phyloP scores from a whole-genome alignment of 208 protist genomes.

The Crithidia expoeki region DNA sequence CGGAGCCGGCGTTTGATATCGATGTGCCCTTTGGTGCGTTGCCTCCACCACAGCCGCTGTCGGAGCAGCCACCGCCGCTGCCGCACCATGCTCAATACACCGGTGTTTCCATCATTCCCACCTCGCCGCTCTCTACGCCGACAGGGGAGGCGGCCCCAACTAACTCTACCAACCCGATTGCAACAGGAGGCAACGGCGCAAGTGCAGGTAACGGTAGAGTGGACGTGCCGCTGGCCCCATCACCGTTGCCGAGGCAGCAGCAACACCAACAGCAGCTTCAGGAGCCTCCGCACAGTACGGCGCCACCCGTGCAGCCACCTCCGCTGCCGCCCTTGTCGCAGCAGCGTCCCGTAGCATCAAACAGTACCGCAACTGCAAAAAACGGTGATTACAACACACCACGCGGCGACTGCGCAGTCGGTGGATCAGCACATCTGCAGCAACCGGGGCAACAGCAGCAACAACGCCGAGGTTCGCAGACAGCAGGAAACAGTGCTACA shows the following conservation, averaged over 20 bases:
- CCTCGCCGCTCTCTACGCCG: not conserved
- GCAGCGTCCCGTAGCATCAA: not conserved
- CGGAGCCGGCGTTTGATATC: not conserved
- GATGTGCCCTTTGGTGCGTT: not conserved
- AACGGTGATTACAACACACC: constrained; percentile 12
- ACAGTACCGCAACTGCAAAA: not conserved
- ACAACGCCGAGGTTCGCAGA: not conserved
- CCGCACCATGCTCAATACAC: constrained; percentile 16
- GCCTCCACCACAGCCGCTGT: not conserved
- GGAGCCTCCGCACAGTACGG: not conserved
- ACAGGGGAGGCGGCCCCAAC: not conserved
- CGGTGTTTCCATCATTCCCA: not conserved
- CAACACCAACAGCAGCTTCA: not conserved
- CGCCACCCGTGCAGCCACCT: constrained; percentile 5
- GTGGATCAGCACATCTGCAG: not conserved
- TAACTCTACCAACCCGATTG: constrained; percentile 4
- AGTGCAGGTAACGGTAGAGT: not conserved
- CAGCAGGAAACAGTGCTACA: not conserved
- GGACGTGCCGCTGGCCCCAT: not conserved
- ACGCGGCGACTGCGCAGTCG: not conserved
- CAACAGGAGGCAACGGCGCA: not conserved
- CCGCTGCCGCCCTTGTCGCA: constrained; percentile 6
- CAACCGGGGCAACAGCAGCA: not conserved
- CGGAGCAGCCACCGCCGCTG: constrained; percentile 7
- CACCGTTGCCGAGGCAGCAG: constrained; percentile 6